Base-by-base conservation (phyloP, 202 grass and related monocot genomes). In the Panicum virgatum region DNA sequence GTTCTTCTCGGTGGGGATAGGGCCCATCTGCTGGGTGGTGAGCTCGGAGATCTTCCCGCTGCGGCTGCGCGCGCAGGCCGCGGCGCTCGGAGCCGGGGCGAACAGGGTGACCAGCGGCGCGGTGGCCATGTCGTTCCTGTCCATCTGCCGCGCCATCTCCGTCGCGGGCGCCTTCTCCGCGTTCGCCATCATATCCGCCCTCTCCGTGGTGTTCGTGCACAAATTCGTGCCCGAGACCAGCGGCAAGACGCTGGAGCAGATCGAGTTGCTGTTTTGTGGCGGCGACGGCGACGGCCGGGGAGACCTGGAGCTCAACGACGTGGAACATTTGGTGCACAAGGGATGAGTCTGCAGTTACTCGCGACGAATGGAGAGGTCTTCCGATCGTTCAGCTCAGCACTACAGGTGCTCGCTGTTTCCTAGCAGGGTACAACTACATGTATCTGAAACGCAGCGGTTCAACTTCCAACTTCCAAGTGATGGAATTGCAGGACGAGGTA, bases 71-170 rank as follows among this genome's bases (percentile, higher is more conserved):
- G 88, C 92, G 27, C 95, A 94, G 84, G 95, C 95, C 3, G 86
- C 80, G 40, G 95, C 84, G 22, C 59, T 91, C 18, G 95, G 95
- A 0, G n/a, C 73, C 0, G 95, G 78, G 6, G 67, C 60, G 34
- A 98, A 94, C 80, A 73, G 95, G 81, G 25, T 93, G 71, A 86
- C 84, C 50, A 98, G 95, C 65, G 95, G 95, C 43, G 48, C 90
- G 13, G 82, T 98, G 72, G 88, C 92, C 63, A 98, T 98, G 95
- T 94, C 92, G 1, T 95, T 98, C 86, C 64, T 98, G 6, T 94
- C 95, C 11, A 36, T 98, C 48, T 95, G 92, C 23, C 7, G 69
- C 36, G 75, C 86, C 79, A 16, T 90, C 26, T 88, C 95, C 0
- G 95, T 91, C 13, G 82, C 82, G 0, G 92, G 92, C 7, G 76